A percentile compares a stretch with the other conserved stretches of the same genome.
Conservation (phyloP, 169 alveolate species). For the Plasmodium gaboni region DNA sequence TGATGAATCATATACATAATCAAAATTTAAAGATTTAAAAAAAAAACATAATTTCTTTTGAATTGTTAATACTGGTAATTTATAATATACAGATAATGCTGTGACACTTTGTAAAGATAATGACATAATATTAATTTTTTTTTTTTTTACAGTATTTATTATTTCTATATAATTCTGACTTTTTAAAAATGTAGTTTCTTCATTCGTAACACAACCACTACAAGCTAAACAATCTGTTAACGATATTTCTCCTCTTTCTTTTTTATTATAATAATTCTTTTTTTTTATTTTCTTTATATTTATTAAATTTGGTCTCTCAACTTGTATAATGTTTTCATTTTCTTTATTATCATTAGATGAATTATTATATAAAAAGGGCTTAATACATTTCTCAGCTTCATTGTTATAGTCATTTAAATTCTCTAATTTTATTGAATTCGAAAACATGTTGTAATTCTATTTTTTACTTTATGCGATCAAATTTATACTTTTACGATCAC, state of each 20-base stretch:
- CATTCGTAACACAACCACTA: slow-evolving; percentile 94
- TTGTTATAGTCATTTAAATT: slow-evolving; percentile 88
- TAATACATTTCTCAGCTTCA: slow-evolving; percentile 89
- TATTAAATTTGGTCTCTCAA: slow-evolving; percentile 40
- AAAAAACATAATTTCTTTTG: slow-evolving; percentile 77
- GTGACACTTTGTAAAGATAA: slow-evolving; percentile 89
- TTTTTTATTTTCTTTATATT: slow-evolving; percentile 32
- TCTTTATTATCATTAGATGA: not conserved
- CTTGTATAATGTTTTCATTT: slow-evolving; percentile 31
- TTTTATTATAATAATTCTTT: slow-evolving; percentile 13
- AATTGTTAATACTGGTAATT: slow-evolving; percentile 52
- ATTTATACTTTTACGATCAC: not conserved
- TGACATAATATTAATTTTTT: slow-evolving; percentile 79
- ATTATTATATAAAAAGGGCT: slow-evolving; percentile 81
- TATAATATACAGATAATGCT: slow-evolving; percentile 82
- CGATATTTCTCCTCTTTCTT: slow-evolving; percentile 50
- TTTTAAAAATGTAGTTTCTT: slow-evolving; percentile 90
- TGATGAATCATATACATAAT: slow-evolving; percentile 77
- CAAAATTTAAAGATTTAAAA: slow-evolving; percentile 74
- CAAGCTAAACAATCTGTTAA: slow-evolving; percentile 93
- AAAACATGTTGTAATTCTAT: slow-evolving; percentile 75
- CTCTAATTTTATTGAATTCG: slow-evolving; percentile 86
- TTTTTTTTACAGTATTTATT: slow-evolving; percentile 64
- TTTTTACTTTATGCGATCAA: slow-evolving; percentile 1
- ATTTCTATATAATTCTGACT: slow-evolving; percentile 88